A percentile compares a stretch with the other conserved stretches of the same genome.
Conservation (phyloP, 345 rosid genomes). For the Sonneratia alba region DNA sequence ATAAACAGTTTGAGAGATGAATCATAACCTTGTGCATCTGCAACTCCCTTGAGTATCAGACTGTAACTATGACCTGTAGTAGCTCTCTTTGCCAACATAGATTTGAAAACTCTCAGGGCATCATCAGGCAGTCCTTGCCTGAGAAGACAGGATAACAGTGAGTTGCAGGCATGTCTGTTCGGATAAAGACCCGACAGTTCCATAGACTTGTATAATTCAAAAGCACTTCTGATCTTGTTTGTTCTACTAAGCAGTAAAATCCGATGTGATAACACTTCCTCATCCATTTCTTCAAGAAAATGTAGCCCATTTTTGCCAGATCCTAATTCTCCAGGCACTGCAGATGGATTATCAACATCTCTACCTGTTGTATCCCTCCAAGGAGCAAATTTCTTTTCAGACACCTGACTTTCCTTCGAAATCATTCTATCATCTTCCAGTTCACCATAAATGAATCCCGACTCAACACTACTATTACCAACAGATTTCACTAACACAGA, state of each 20-base stretch:
- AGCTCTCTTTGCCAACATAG: constrained; percentile 36
- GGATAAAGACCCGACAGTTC: constrained; percentile 36
- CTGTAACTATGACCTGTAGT: constrained; percentile 57
- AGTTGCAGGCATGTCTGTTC: constrained; percentile 51
- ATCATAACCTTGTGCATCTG: constrained; percentile 40
- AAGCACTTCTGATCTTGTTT: constrained; percentile 59
- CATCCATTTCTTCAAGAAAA: constrained; percentile 60
- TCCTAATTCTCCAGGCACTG: background rate
- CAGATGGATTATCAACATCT: constrained; percentile 11
- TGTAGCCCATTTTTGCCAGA: constrained; percentile 22
- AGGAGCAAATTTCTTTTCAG: background rate
- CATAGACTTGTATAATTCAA: constrained; percentile 56
- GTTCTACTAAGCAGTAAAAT: constrained; percentile 63
- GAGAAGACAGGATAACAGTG: constrained; percentile 57
- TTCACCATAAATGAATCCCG: constrained; percentile 13
- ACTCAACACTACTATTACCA: constrained; percentile 3
- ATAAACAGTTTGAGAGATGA: constrained; percentile 46
- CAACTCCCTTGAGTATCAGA: constrained; percentile 55
- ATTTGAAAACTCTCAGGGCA: constrained; percentile 45
- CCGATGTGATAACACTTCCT: constrained; percentile 51
- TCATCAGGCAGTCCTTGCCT: constrained; percentile 36
- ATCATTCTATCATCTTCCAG: constrained; percentile 9
- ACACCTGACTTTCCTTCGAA: background rate
- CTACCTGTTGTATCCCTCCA: constrained; percentile 5
- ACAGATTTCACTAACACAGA: background rate